These are phyloP conservation scores for Schizosaccharomyces lindneri DNA, from an alignment of 805 yeast genomes.

Conservation along the genomic window DNA sequence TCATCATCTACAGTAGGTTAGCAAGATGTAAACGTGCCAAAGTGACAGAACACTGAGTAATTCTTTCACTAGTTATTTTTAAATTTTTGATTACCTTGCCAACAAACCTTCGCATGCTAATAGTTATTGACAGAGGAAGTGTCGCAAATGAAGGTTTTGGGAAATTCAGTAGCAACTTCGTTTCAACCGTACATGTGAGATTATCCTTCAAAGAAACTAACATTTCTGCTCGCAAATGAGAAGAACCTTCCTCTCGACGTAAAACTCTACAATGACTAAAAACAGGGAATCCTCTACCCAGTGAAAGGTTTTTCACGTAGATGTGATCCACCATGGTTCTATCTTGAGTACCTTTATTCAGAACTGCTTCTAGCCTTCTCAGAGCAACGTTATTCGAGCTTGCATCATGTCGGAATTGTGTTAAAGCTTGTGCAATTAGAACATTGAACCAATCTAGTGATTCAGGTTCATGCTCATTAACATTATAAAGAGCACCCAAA, in stretches of 20 bases:
- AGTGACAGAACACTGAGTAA: not conserved
- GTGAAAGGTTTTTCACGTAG: conserved; percentile 61
- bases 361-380: conserved; percentile 44
- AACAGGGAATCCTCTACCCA: conserved; percentile 88
- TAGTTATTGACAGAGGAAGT: conserved; percentile 61
- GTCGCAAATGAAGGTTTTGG: conserved; percentile 70
- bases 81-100: conserved; percentile 26
- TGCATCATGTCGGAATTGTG: conserved; percentile 78
- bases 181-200: conserved; percentile 62
- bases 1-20: not conserved
- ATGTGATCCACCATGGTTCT: conserved; percentile 67
- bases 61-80: not conserved
- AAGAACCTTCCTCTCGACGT: conserved; percentile 27
- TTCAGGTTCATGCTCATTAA: conserved; percentile 64
- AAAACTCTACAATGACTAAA: conserved; percentile 75
- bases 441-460: conserved; percentile 95
- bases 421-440: conserved; percentile 67
- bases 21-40: not conserved
- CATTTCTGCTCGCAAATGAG: conserved; percentile 52
- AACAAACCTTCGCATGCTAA: conserved; percentile 71
- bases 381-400: conserved; percentile 60
- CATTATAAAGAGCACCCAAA: conserved; percentile 83
- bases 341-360: conserved; percentile 27
- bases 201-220: conserved; percentile 80
- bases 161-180: conserved; percentile 49